These are phyloP conservation scores for Colletotrichum aenigma DNA, from an alignment of 2,329 filamentous ascomycete genomes.

Conservation along the genomic window DNA sequence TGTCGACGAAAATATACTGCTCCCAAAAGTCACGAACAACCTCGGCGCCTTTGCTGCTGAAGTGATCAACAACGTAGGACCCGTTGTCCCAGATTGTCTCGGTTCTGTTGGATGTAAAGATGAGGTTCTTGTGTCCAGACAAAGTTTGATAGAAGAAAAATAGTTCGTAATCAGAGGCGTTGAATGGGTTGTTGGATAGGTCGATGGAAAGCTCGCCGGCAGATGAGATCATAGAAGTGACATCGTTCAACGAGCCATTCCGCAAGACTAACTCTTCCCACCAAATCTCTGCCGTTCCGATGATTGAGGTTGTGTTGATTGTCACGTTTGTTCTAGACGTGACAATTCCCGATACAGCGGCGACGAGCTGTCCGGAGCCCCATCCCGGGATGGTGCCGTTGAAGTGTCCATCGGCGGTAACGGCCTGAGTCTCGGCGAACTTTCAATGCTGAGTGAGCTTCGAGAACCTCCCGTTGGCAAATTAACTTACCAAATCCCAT, in stretches of 20 bases:
- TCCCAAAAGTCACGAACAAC: constrained; percentile 41
- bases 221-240: neutral
- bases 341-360: neutral
- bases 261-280: neutral
- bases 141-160: neutral
- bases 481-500: constrained; percentile 30
- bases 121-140: neutral
- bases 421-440: constrained; percentile 27
- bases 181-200: neutral
- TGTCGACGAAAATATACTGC: constrained; percentile 36
- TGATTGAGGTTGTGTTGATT: neutral
- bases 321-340: neutral
- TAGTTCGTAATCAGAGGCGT: neutral
- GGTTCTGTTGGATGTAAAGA: neutral
- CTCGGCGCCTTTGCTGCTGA: constrained; percentile 37
- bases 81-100: constrained; percentile 22
- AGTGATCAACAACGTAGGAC: constrained; percentile 34
- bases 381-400: constrained; percentile 39
- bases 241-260: neutral
- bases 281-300: neutral
- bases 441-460: neutral
- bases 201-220: neutral
- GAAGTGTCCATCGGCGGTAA: constrained; percentile 31
- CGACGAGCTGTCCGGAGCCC: constrained; percentile 10
- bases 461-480: accelerated